Conservation (phyloP, 768 basidiomycete species). For the Hypholoma fasciculare region DNA sequence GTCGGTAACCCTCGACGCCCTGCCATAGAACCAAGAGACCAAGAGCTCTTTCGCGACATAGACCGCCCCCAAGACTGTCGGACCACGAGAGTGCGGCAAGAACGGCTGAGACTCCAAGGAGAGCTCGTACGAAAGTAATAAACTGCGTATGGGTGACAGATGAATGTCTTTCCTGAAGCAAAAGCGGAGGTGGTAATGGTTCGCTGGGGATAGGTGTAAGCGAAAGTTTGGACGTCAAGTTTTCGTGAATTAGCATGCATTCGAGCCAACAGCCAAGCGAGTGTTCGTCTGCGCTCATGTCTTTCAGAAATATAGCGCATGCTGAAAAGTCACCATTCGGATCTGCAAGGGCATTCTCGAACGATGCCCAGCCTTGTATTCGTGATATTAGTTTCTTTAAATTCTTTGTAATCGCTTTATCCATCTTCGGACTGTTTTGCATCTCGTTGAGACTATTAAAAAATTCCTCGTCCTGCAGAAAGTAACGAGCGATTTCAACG, state of each 20-base stretch:
- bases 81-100: conserved; percentile 79
- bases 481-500: conserved; percentile 56
- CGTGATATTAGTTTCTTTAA: conserved; percentile 49
- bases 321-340: conserved; percentile 48
- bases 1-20: conserved; percentile 66
- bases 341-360: conserved; percentile 63
- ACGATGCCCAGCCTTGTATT: conserved; percentile 56
- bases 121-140: conserved; percentile 62
- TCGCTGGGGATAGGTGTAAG: conserved; percentile 37
- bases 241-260: conserved; percentile 61
- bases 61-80: conserved; percentile 68
- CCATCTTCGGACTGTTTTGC: conserved; percentile 34
- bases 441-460: conserved; percentile 39
- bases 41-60: conserved; percentile 63
- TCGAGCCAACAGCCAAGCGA: conserved; percentile 74
- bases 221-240: conserved; percentile 46
- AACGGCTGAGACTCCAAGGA: conserved; percentile 65
- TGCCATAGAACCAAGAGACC: conserved; percentile 69
- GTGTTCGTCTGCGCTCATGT: conserved; percentile 63
- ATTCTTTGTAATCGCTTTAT: conserved; percentile 41
- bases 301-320: conserved; percentile 54
- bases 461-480: conserved; percentile 44
- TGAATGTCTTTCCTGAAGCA: conserved; percentile 31
- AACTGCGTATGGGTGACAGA: conserved; percentile 55
- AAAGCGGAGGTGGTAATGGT: conserved; percentile 35